These are phyloP conservation scores for Euphorbia neoarborescens DNA, from an alignment of 441 rosid species.

Conservation along the genomic window DNA sequence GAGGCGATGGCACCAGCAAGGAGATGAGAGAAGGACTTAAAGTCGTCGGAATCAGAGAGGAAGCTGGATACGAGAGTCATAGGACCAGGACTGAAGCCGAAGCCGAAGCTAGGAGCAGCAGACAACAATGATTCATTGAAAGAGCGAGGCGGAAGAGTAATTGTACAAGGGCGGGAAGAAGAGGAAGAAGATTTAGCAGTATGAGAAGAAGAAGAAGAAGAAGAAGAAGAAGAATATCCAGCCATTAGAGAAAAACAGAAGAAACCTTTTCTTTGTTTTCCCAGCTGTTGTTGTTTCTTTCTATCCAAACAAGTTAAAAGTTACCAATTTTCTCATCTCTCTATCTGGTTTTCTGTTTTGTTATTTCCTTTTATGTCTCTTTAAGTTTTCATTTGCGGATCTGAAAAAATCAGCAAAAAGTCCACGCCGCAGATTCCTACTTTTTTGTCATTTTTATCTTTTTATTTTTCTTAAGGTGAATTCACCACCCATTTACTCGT, in stretches of 20 bases:
- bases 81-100: conserved; percentile 86
- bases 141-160: conserved; percentile 60
- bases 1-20: conserved; percentile 76
- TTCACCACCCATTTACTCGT: background rate
- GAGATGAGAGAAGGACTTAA: conserved; percentile 74
- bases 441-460: background rate
- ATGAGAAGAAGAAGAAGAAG: conserved; percentile 15
- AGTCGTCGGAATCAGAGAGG: conserved; percentile 69
- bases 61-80: conserved; percentile 73
- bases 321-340: background rate
- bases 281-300: background rate
- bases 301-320: too few relatives aligned
- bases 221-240: background rate
- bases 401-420: conserved; percentile 17
- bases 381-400: background rate
- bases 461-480: too few relatives aligned
- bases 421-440: conserved; percentile 15
- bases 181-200: conserved; percentile 23
- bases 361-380: background rate
- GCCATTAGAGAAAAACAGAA: conserved; percentile 12
- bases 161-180: conserved; percentile 41
- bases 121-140: conserved; percentile 41
- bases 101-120: conserved; percentile 26
- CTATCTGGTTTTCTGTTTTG: background rate
- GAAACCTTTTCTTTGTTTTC: background rate